Percentiles rank a stretch among this genome's conserved stretches.
Evolutionary conservation across 73 alveolate genomes (phyloP).

Genomic region (Paraurostyla sp.): DNA sequence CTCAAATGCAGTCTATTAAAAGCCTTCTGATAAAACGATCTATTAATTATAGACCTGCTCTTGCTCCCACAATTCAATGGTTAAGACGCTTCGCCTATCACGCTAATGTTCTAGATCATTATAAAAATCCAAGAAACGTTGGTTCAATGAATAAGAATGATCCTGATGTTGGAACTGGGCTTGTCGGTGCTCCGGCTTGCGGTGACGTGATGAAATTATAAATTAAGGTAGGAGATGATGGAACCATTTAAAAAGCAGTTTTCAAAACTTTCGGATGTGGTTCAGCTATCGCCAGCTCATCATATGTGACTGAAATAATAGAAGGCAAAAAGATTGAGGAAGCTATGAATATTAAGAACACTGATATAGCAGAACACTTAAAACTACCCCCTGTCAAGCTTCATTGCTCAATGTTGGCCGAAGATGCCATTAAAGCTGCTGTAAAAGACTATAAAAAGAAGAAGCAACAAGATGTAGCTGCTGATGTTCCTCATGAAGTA

Average conservation of each 20-base stretch:
- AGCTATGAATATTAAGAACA: constrained; percentile 89
- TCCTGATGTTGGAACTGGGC: constrained; percentile 94
- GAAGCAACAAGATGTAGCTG: constrained; percentile 23
- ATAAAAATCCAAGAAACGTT: constrained; percentile 93
- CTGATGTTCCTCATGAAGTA: too few species aligned
- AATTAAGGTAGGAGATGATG: constrained; percentile 91
- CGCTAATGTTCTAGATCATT: constrained; percentile 90
- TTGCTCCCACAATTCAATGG: background rate
- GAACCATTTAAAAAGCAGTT: constrained; percentile 93
- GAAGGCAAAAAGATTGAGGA: constrained; percentile 91
- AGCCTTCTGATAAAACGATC: background rate
- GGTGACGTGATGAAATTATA: constrained; percentile 98
- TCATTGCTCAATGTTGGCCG: constrained; percentile 97
- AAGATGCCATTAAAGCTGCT: constrained; percentile 97
- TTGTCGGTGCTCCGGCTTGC: constrained; percentile 98
- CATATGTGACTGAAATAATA: constrained; percentile 93
- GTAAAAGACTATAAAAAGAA: constrained; percentile 87
- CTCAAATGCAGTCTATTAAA: background rate
- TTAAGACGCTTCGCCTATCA: constrained; percentile 78
- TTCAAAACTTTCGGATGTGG: constrained; percentile 98
- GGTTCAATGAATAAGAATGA: constrained; percentile 88
- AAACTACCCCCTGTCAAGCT: constrained; percentile 94
- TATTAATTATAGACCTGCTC: background rate
- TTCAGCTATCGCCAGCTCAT: constrained; percentile 95
- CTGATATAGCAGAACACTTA: constrained; percentile 90